Evolutionary conservation across 257 asterid species (phyloP).

Genomic region (Forsythia suspensa): DNA sequence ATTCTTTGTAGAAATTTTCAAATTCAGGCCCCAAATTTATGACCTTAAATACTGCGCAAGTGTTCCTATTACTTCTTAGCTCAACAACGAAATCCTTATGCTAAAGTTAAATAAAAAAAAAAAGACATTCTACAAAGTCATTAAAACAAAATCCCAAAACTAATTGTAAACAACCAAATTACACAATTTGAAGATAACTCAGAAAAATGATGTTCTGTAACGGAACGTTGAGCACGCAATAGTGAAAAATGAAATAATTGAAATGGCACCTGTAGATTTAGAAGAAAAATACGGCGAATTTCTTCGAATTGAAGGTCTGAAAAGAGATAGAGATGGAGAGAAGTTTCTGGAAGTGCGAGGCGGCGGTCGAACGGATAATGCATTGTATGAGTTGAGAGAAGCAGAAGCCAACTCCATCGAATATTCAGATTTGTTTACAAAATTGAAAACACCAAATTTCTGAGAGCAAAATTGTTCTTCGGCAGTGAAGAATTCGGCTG

Average conservation of each 20-base stretch:
- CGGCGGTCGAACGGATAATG: constrained; percentile 27
- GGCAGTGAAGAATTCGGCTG: neutral
- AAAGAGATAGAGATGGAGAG: constrained; percentile 24
- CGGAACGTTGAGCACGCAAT: neutral
- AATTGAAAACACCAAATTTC: neutral
- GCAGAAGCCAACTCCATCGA: constrained; percentile 19
- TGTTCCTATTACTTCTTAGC: neutral
- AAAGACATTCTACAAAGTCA: neutral
- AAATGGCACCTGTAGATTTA: constrained; percentile 29
- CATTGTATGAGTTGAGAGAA: constrained; percentile 31
- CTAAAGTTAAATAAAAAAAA: neutral
- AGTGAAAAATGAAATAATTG: neutral
- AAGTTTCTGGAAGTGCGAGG: constrained; percentile 38
- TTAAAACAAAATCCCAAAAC: neutral
- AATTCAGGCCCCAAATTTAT: neutral
- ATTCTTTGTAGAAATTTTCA: neutral
- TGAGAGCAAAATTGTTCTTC: neutral
- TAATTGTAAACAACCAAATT: neutral
- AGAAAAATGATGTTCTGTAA: neutral
- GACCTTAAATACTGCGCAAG: neutral
- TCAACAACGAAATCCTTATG: neutral
- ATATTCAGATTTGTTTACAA: neutral
- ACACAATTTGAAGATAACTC: neutral
- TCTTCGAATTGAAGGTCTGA: constrained; percentile 21
- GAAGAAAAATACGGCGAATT: constrained; percentile 17